Base-by-base conservation (phyloP, 768 basidiomycete genomes). In the Suillus occidentalis region DNA sequence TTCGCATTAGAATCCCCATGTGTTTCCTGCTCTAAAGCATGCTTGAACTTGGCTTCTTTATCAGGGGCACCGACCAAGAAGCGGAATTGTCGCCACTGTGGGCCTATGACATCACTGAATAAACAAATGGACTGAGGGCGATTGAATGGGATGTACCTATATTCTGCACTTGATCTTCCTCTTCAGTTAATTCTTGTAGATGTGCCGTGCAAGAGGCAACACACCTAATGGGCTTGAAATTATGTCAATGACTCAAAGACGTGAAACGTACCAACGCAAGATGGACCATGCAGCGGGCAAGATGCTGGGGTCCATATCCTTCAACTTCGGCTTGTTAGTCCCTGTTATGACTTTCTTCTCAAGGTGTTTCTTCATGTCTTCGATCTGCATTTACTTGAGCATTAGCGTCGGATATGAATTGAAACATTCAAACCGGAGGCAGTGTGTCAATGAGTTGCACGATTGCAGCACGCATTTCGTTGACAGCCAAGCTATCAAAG, bases 121-220 rank as follows among this genome's bases (percentile, higher is more conserved):
- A 55, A 22, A 34, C 16, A 40, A 31, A 4, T 56, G 28, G n/a
- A 43, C 42, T 13, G 42, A 16, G 25, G 37, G 6, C 0, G 10
- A 39, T n/a, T 20, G 9, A 56, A 14, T 28, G 2, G n/a, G 2
- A 67, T 73, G 63, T 71, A 85, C 87, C 84, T 22, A 89, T 74
- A 60, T 84, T 84, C 64, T 81, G 78, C 56, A 90, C 80, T 18
- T 78, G 73, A 66, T 90, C 87, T 55, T 86, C 85, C 8, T 77
- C 76, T 4, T 81, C 78, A 13, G 80, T 80, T 47, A 90, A 83
- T 64, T 87, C 86, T 75, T 90, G 87, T 13, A 91, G 79, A 70
- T 90, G 83, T 0, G 89, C 86, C 2, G 89, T 91, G 70, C 88
- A 90, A 16, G 89, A 90, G 0, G 87, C 89, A 34, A 91, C 83